Percentiles rank a stretch among this genome's conserved stretches.
phyloP scores from a whole-genome alignment of 352 stramenopile genomes.

The Phytophthora europaea region DNA sequence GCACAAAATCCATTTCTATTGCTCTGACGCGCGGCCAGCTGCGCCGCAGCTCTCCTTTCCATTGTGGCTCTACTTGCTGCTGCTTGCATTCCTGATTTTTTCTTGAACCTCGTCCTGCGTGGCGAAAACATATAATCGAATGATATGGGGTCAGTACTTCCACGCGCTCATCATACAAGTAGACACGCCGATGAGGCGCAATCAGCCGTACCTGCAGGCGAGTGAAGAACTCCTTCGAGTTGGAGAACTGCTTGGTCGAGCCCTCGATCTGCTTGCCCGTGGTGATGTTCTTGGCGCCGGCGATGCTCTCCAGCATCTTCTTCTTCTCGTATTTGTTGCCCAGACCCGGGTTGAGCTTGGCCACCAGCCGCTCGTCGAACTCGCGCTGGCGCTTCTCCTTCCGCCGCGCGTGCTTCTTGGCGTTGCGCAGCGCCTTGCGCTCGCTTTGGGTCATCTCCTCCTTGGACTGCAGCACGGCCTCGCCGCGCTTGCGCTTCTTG shows the following conservation, averaged over 20 bases:
- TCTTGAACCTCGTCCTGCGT: constrained; percentile 55
- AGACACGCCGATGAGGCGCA: constrained; percentile 20
- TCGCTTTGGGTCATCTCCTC: constrained; percentile 92
- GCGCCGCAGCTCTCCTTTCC: constrained; percentile 7
- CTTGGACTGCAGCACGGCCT: constrained; percentile 82
- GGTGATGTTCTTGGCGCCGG: constrained; percentile 86
- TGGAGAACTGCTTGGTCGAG: constrained; percentile 87
- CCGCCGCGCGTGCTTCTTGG: constrained; percentile 93
- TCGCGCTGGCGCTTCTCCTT: constrained; percentile 93
- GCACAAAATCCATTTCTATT: constrained; percentile 55
- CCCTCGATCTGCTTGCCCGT: constrained; percentile 85
- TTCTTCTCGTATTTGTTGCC: constrained; percentile 97
- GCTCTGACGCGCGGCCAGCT: constrained; percentile 12
- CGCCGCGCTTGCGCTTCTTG: constrained; percentile 90
- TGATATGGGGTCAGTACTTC: constrained; percentile 10
- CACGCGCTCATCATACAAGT: constrained; percentile 3
- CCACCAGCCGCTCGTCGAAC: constrained; percentile 93
- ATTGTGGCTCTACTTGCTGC: constrained; percentile 35
- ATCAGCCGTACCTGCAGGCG: constrained; percentile 65
- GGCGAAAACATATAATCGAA: constrained; percentile 6
- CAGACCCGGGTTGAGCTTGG: constrained; percentile 95
- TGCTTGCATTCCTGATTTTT: constrained; percentile 50
- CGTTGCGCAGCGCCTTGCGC: constrained; percentile 85
- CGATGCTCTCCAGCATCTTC: constrained; percentile 89
- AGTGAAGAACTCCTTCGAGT: constrained; percentile 91